These are phyloP conservation scores for Pseudogymnoascus sp. DNA, from an alignment of 2,329 filamentous ascomycete species.

Conservation along the genomic window DNA sequence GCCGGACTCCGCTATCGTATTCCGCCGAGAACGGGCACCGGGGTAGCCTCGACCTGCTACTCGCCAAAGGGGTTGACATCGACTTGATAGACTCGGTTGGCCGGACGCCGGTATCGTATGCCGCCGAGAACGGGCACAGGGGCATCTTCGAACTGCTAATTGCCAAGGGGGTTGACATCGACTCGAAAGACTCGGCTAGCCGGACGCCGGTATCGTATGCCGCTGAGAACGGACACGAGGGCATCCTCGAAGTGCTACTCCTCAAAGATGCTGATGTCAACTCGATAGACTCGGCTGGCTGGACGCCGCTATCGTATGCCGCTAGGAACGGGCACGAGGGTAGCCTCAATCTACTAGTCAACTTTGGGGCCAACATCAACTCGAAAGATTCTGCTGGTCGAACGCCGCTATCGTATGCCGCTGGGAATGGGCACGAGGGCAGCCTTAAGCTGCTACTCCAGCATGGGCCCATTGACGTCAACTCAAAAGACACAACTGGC, in stretches of 20 bases:
- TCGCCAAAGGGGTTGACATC: background rate
- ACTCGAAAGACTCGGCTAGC: background rate
- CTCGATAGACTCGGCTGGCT: no score
- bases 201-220: background rate
- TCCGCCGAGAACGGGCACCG: slow-evolving; percentile 1
- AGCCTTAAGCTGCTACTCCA: background rate
- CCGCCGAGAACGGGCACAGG: background rate
- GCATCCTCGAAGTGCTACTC: background rate
- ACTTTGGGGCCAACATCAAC: background rate
- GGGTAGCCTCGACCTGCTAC: background rate
- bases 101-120: background rate
- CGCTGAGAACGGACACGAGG: background rate
- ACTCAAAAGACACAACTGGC: background rate
- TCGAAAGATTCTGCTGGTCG: background rate
- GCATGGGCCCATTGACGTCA: no score
- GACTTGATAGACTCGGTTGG: background rate
- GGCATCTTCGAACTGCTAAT: background rate
- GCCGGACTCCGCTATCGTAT: background rate
- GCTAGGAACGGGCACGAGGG: no score
- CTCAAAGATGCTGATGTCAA: background rate
- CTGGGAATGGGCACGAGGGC: background rate
- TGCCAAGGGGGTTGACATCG: background rate
- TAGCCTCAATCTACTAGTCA: background rate
- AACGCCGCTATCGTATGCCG: background rate
- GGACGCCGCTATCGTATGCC: background rate